Percentiles rank a stretch among this genome's conserved stretches.
These are phyloP conservation scores for Acanthamoeba quina DNA, from an alignment of 208 protist genomes.

Conservation along the genomic window DNA sequence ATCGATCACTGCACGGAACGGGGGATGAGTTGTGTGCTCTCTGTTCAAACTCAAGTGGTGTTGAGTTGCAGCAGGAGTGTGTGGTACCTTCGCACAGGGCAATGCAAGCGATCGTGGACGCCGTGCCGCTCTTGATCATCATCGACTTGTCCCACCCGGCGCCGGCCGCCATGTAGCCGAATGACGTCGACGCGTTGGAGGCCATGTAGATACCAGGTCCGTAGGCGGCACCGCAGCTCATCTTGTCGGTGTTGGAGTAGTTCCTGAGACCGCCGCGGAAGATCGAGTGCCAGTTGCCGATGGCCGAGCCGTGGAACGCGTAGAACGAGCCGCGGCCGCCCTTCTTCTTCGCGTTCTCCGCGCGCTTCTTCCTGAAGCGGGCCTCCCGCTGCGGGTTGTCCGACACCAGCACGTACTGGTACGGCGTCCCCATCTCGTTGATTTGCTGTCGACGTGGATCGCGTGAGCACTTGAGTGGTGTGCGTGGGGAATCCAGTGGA, in stretches of 20 bases:
- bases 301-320: constrained; percentile 69
- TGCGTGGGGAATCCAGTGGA: background rate
- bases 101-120: constrained; percentile 13
- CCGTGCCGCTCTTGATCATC: background rate
- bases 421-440: constrained; percentile 38
- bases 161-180: constrained; percentile 51
- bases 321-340: constrained; percentile 3
- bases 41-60: no score
- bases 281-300: constrained; percentile 74
- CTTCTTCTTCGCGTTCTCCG: constrained; percentile 30
- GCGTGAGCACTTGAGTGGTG: no score
- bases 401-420: constrained; percentile 71
- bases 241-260: constrained; percentile 70
- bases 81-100: constrained; percentile 5
- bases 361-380: background rate
- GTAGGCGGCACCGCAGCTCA: constrained; percentile 56
- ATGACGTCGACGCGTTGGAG: constrained; percentile 29
- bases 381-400: constrained; percentile 41
- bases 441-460: constrained; percentile 37
- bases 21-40: no score
- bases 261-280: constrained; percentile 68
- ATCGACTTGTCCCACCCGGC: background rate
- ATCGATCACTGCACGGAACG: constrained; percentile 18
- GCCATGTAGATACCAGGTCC: constrained; percentile 69
- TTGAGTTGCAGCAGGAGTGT: background rate